Evolutionary conservation across 2,329 filamentous ascomycete genomes (phyloP).

Genomic region (Penicillium aurantiogriseum): DNA sequence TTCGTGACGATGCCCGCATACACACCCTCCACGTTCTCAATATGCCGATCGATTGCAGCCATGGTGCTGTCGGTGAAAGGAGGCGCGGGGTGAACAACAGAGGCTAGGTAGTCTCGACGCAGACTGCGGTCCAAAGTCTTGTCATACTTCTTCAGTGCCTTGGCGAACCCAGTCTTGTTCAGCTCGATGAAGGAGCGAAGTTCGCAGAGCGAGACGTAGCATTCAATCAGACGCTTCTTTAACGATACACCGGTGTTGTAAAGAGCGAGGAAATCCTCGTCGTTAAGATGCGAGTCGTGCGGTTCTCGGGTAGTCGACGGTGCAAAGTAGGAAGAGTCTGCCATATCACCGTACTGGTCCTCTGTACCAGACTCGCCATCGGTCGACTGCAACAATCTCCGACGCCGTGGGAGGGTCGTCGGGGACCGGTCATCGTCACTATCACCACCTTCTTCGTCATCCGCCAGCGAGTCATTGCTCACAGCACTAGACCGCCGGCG

Average conservation of each 20-base stretch:
- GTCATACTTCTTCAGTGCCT: constrained; percentile 97
- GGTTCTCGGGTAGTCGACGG: constrained; percentile 22
- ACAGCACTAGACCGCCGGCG: constrained; percentile 48
- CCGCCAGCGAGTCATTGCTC: constrained; percentile 50
- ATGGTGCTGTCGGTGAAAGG: constrained; percentile 76
- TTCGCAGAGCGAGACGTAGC: constrained; percentile 91
- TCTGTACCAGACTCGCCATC: constrained; percentile 30
- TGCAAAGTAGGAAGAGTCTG: constrained; percentile 35
- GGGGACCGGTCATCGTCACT: constrained; percentile 59
- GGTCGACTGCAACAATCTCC: constrained; percentile 23
- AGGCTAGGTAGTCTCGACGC: constrained; percentile 71
- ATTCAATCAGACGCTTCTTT: constrained; percentile 83
- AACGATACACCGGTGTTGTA: constrained; percentile 76
- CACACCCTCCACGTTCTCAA: constrained; percentile 70
- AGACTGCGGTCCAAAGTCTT: constrained; percentile 86
- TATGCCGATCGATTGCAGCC: constrained; percentile 66
- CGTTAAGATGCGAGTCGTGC: constrained; percentile 73
- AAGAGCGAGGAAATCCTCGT: constrained; percentile 66
- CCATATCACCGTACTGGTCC: constrained; percentile 34
- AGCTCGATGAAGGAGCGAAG: constrained; percentile 94
- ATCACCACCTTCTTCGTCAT: constrained; percentile 49
- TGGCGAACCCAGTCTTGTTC: constrained; percentile 93
- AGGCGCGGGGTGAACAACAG: constrained; percentile 72
- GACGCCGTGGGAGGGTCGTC: constrained; percentile 8
- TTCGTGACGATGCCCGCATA: constrained; percentile 82